Percentiles rank a stretch among this genome's conserved stretches.
These are phyloP conservation scores for Penicillium sp. DNA, from an alignment of 2,329 filamentous ascomycete genomes.

Conservation along the genomic window DNA sequence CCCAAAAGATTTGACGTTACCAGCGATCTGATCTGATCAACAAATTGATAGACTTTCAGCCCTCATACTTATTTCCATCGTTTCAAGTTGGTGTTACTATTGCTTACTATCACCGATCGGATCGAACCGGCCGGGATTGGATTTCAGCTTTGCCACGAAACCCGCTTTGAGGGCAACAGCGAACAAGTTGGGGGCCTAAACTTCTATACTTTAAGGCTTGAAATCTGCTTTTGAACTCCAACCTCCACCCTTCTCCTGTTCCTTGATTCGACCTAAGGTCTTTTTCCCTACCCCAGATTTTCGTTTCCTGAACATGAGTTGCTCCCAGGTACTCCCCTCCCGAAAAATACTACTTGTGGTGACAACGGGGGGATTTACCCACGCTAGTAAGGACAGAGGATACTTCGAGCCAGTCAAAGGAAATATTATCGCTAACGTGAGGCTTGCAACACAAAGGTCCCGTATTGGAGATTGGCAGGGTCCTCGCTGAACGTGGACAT, in stretches of 20 bases:
- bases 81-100: too few relatives aligned
- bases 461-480: slow-evolving; percentile 3
- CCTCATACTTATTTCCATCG: too few relatives aligned
- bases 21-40: too few relatives aligned
- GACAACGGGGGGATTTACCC: slow-evolving; percentile 6
- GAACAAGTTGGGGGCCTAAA: not conserved
- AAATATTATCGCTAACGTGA: not conserved
- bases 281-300: not conserved
- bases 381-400: not conserved
- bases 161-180: not conserved
- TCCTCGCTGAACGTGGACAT: slow-evolving; percentile 6
- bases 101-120: not conserved
- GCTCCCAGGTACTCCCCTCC: not conserved
- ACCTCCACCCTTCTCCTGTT: too few relatives aligned
- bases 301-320: not conserved
- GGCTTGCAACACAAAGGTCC: not conserved
- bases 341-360: slow-evolving; percentile 4
- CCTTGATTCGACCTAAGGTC: too few relatives aligned
- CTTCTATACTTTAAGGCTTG: not conserved
- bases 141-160: not conserved
- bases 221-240: not conserved
- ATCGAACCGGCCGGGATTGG: not conserved
- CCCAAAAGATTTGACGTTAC: too few relatives aligned
- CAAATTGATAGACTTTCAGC: too few relatives aligned
- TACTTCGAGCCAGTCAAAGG: not conserved